A percentile compares a stretch with the other conserved stretches of the same genome.
These are phyloP conservation scores for Aspergillus piperis DNA, from an alignment of 2,329 filamentous ascomycete genomes.

Conservation along the genomic window DNA sequence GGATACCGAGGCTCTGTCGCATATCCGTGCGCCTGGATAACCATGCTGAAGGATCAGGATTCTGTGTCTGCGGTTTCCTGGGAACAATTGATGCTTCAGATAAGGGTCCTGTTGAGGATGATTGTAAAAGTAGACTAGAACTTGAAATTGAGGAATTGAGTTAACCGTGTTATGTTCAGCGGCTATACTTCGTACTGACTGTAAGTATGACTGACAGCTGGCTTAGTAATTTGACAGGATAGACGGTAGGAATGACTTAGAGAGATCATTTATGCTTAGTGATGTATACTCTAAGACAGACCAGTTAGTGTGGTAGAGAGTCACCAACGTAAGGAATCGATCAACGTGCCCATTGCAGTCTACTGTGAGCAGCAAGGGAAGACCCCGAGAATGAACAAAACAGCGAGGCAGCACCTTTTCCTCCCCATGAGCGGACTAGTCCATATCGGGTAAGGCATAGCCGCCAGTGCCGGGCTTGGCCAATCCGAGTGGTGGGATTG, in stretches of 20 bases:
- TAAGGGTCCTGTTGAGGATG: not conserved
- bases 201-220: too few species aligned
- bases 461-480: slow-evolving; percentile 2
- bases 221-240: too few species aligned
- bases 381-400: not conserved
- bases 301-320: not conserved
- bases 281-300: too few species aligned
- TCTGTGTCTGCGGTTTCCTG: not conserved
- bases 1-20: not conserved
- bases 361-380: not conserved
- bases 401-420: slow-evolving; percentile 5
- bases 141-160: too few species aligned
- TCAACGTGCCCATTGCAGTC: not conserved
- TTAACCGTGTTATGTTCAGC: too few species aligned
- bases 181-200: too few species aligned
- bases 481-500: slow-evolving; percentile 8
- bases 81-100: not conserved
- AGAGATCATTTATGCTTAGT: too few species aligned
- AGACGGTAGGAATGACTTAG: too few species aligned
- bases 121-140: too few species aligned
- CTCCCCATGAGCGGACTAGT: not conserved
- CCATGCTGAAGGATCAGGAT: not conserved
- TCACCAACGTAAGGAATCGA: not conserved
- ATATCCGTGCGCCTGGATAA: not conserved
- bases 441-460: not conserved